Base-by-base conservation (phyloP, 1,139 yeast genomes). In the Suhomyces coccinellae region DNA sequence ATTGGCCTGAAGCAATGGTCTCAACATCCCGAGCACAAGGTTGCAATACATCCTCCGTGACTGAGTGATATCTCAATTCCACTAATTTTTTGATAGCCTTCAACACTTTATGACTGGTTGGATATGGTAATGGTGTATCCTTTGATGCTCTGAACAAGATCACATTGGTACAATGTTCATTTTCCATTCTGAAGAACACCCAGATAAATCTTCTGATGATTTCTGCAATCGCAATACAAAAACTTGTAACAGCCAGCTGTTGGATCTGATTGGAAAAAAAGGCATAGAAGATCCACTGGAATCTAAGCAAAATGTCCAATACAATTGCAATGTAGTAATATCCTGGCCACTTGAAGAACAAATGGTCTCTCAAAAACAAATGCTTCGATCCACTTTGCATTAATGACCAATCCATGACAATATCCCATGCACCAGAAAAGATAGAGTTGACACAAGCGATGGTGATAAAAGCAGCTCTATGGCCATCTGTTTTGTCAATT, bases 331-430 rank as follows among this genome's bases (percentile, higher is more conserved):
- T 49, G 58, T 91, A 91, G 65, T 93, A 93, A 63, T 78, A 75
- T 31, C 59, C 59, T 3, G 86, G 82, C 11, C 66, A 66, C 30
- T 78, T 75, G 60, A 73, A 85, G 40, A 83, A 83, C 39, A 91
- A 71, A 56, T 87, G 85, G 54, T 87, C 84, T 53, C 98, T 75
- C 46, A 93, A 71, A 39, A 83, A 66, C 47, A 69, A 69, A 58
- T 86, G 70, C 53, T 77, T 75, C 6, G 90, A 79, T 9, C 75
- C 77, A 16, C 73, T 62, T 61, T 90, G 97, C 47, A 87, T 70
- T 54, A 93, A 71, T 1, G 97, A 90, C 91, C 96, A 95, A 71
- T 93, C 99, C 96, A 93, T 89, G 31, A 89, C 71, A 10, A 95
- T 67, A 66, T 93, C 99, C 99, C 99, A 93, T 11, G 83, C 55